Evolutionary conservation across 805 yeast species (phyloP), one percentile per base, ranked within the genome.

Genomic region (Brettanomyces custersianus): DNA sequence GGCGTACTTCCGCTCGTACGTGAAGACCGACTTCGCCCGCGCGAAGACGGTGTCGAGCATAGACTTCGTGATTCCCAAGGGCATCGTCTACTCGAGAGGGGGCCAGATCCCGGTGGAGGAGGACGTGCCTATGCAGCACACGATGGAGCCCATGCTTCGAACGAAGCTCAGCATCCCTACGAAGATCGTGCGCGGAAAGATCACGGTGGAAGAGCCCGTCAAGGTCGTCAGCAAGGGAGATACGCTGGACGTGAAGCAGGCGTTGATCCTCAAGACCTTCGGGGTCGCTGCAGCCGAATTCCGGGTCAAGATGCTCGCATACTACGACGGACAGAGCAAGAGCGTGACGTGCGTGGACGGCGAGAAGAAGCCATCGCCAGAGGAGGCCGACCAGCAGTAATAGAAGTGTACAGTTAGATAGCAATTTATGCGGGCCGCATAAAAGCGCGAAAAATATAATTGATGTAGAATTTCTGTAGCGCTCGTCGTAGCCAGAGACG

Each of bases 91-190:
- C 59, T 84, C 97, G 16, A 80, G 96, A 57, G 99, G 96, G 51
- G 98, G 98, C 17, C 94, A 85, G 62, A 65, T 88, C 35, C 70
- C 95, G 21, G 62, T 57, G 18, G 96, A 87, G 54, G 97, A 92
- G 45, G 99, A 92, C 59, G 87, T 92, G 16, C 95, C 96, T 48
- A 79, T 92, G 83, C 80, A 94, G 10, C 98, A 92, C 57, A 86
- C 97, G 5, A 71, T 94, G 63, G 98, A 92, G 62, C 85, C 87
- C 51, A 85, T 95, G 28, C 61, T 92, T 53, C 81, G 98, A 68
- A 83, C 77, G 60, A 82, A 82, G 55, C 77, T 77, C 47, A 88
- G 90, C 55, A 74, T 92, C 48, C 97, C 98, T 48, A 88, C 97
- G 4, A 80, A 77, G 54, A 82, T 92, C 46, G 82, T 81, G 54